A percentile compares a stretch with the other conserved stretches of the same genome.
Conservation (phyloP, 192 early-diverging fungal genomes). For the Entomortierella parvispora region DNA sequence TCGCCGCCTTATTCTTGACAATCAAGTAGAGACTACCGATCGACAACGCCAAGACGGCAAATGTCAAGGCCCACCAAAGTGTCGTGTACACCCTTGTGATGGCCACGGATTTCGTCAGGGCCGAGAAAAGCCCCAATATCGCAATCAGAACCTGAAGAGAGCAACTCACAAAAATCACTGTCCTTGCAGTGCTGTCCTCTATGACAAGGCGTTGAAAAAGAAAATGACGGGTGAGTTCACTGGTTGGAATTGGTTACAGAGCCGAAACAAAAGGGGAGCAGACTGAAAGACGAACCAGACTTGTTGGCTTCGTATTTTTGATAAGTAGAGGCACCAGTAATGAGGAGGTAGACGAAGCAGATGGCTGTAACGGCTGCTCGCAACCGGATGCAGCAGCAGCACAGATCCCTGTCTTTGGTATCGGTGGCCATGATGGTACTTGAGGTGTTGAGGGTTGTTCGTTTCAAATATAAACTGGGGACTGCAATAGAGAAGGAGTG, state of each 20-base stretch:
- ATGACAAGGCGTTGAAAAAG: neutral
- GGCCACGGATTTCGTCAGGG: conserved; percentile 26
- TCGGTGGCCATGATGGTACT: conserved; percentile 2
- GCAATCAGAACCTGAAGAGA: conserved; percentile 32
- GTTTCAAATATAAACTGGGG: neutral
- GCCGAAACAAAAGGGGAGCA: neutral
- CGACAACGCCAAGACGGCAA: conserved; percentile 30
- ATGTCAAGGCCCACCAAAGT: conserved; percentile 36
- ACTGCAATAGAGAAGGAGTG: too few species aligned
- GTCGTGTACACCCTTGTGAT: conserved; percentile 22
- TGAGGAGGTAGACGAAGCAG: conserved; percentile 29
- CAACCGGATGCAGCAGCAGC: conserved; percentile 43
- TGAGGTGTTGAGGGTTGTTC: neutral
- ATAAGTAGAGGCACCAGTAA: conserved; percentile 42
- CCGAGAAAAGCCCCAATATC: conserved; percentile 24
- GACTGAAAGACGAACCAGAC: conserved; percentile 2
- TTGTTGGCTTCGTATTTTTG: conserved; percentile 43
- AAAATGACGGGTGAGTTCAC: neutral
- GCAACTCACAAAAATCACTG: conserved; percentile 28
- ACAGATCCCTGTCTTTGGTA: conserved; percentile 29
- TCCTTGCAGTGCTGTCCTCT: conserved; percentile 29
- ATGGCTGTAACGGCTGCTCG: conserved; percentile 23
- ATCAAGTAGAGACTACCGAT: conserved; percentile 29
- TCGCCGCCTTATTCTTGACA: conserved; percentile 11
- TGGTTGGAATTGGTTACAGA: too few species aligned